phyloP scores from a whole-genome alignment of 106 monocot species.

The Allium fistulosum region DNA sequence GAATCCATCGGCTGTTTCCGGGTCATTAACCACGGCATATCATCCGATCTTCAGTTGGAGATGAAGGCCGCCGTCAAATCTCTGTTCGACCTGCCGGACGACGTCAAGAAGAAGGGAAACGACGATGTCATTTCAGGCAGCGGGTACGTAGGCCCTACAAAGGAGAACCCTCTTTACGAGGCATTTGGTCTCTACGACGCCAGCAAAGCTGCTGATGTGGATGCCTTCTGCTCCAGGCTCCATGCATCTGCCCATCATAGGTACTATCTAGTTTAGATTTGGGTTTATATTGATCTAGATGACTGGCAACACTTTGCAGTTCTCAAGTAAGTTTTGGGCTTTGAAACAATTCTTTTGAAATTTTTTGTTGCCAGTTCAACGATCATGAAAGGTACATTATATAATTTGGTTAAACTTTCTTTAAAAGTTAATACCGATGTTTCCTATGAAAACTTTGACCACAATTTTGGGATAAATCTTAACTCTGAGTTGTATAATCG shows the following conservation, averaged over 20 bases:
- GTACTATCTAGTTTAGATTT: slow-evolving; percentile 1
- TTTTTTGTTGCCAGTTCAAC: too few relatives aligned
- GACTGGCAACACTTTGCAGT: too few relatives aligned
- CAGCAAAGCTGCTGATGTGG: slow-evolving; percentile 26
- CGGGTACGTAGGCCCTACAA: slow-evolving; percentile 36
- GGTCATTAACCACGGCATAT: slow-evolving; percentile 35
- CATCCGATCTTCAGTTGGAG: slow-evolving; percentile 22
- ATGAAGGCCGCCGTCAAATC: slow-evolving; percentile 47
- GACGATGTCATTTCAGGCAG: slow-evolving; percentile 39
- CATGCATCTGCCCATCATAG: slow-evolving; percentile 20
- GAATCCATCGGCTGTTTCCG: slow-evolving; percentile 47
- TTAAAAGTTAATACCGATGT: too few relatives aligned
- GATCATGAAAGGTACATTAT: too few relatives aligned
- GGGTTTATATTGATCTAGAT: too few relatives aligned
- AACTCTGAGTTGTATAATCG: too few relatives aligned
- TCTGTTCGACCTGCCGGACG: slow-evolving; percentile 43
- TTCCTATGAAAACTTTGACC: too few relatives aligned
- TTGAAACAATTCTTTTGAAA: too few relatives aligned
- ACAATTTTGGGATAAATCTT: too few relatives aligned
- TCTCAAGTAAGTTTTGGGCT: too few relatives aligned
- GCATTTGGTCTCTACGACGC: slow-evolving; percentile 52
- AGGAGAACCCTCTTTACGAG: slow-evolving; percentile 43
- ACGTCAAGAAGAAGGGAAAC: slow-evolving; percentile 31
- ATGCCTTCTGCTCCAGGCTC: slow-evolving; percentile 39
- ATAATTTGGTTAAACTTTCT: too few relatives aligned